Evolutionary conservation across 176 grass and related monocot species (phyloP).

Genomic region (Phyllostachys edulis): DNA sequence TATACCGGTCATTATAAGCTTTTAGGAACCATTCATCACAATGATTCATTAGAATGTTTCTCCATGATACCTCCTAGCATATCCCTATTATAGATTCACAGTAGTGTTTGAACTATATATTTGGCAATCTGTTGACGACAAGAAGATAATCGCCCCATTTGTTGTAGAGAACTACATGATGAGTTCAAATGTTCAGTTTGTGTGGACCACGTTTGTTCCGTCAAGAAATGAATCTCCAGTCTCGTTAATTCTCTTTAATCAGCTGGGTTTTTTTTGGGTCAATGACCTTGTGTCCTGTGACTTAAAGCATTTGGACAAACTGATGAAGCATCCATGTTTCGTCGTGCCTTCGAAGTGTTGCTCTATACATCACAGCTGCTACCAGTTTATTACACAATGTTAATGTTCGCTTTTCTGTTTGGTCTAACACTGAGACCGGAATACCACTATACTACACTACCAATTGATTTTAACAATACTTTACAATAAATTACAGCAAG

Average conservation of each 20-base stretch:
- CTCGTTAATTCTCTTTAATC: neutral
- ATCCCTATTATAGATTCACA: constrained; percentile 30
- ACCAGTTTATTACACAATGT: neutral
- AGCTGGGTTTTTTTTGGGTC: neutral
- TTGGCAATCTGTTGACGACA: constrained; percentile 3
- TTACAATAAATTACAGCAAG: too few relatives aligned
- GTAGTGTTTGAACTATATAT: constrained; percentile 23
- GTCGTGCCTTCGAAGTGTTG: neutral
- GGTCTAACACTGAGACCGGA: too few relatives aligned
- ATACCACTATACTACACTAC: too few relatives aligned
- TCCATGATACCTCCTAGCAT: neutral
- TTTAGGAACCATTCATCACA: constrained; percentile 31
- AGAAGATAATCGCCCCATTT: constrained; percentile 38
- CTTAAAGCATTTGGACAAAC: neutral
- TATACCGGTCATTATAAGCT: constrained; percentile 13
- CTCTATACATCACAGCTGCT: neutral
- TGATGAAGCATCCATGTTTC: neutral
- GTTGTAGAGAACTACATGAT: constrained; percentile 29
- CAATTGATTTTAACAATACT: too few relatives aligned
- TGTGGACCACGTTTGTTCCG: constrained; percentile 24
- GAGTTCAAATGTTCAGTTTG: constrained; percentile 15
- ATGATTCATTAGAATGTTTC: constrained; percentile 24
- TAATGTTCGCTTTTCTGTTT: too few relatives aligned
- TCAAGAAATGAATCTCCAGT: constrained; percentile 24
- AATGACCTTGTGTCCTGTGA: neutral